Conservation (phyloP, 164 flowering plant species). For the Nelumbo lutea region DNA sequence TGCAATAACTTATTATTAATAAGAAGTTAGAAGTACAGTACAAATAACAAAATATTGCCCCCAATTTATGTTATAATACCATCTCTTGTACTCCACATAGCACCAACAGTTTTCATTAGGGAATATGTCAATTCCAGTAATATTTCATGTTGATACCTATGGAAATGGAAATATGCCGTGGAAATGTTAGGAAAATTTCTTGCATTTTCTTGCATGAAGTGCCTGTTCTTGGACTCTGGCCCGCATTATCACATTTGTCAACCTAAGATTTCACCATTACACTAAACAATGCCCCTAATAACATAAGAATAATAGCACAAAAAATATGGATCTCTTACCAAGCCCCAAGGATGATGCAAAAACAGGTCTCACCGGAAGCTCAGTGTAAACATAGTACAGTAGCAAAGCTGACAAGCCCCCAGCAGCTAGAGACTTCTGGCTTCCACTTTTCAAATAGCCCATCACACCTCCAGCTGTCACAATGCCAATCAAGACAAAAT, state of each 20-base stretch:
- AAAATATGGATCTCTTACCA: constrained; percentile 31
- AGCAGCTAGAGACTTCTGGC: constrained; percentile 75
- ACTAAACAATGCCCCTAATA: background rate
- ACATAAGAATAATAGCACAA: background rate
- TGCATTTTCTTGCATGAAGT: too few relatives aligned
- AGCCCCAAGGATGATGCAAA: constrained; percentile 79
- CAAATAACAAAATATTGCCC: too few relatives aligned
- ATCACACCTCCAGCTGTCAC: constrained; percentile 78
- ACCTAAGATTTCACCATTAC: background rate
- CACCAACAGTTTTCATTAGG: background rate
- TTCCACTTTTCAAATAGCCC: constrained; percentile 86
- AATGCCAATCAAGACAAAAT: constrained; percentile 5
- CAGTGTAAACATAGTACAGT: constrained; percentile 52
- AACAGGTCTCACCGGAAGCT: constrained; percentile 69
- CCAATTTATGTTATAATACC: too few relatives aligned
- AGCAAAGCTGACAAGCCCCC: constrained; percentile 69
- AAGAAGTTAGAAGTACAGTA: too few relatives aligned
- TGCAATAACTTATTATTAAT: too few relatives aligned
- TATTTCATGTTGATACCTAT: too few relatives aligned
- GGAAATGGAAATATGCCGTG: too few relatives aligned
- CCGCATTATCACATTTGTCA: too few relatives aligned
- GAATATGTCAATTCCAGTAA: too few relatives aligned
- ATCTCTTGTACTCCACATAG: too few relatives aligned
- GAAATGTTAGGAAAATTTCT: background rate
- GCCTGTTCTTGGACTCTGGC: too few relatives aligned